These are phyloP conservation scores for Aspergillus wentii DNA, from an alignment of 495 filamentous ascomycete species.

Conservation along the genomic window DNA sequence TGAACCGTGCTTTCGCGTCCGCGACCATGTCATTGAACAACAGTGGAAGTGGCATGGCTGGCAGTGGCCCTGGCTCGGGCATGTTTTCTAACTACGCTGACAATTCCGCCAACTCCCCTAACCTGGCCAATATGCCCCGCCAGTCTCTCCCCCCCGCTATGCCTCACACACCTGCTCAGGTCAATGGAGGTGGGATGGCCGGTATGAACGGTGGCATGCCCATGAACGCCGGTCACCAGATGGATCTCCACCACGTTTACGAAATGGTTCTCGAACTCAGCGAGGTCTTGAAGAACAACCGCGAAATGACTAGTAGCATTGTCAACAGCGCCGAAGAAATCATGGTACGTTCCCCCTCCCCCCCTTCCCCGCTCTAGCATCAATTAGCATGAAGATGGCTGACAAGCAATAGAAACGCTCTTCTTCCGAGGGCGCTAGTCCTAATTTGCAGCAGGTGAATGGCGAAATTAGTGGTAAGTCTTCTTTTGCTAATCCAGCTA, in stretches of 20 bases:
- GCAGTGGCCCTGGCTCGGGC: constrained; percentile 22
- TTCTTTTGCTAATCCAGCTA: background rate
- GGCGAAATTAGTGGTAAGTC: constrained; percentile 41
- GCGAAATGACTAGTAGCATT: constrained; percentile 69
- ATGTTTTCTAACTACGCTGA: constrained; percentile 32
- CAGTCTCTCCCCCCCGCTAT: constrained; percentile 31
- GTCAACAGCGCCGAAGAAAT: constrained; percentile 62
- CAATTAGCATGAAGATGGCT: constrained; percentile 8
- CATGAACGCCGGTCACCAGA: constrained; percentile 77
- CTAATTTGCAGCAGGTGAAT: constrained; percentile 43
- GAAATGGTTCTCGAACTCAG: constrained; percentile 78
- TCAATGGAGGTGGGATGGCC: constrained; percentile 56
- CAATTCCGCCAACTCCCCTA: constrained; percentile 22
- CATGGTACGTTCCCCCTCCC: constrained; percentile 35
- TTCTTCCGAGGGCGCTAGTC: constrained; percentile 35
- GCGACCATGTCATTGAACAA: constrained; percentile 36
- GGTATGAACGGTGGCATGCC: constrained; percentile 53
- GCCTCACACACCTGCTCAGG: constrained; percentile 32
- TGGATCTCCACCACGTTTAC: constrained; percentile 82
- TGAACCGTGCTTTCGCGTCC: constrained; percentile 33
- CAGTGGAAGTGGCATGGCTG: constrained; percentile 23
- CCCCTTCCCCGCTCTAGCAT: background rate
- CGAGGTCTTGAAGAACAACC: constrained; percentile 69
- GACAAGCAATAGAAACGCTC: constrained; percentile 34
- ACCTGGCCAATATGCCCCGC: constrained; percentile 32